These are phyloP conservation scores for Heterobasidion parviporum DNA, from an alignment of 1,284 basidiomycete genomes.

Conservation along the genomic window DNA sequence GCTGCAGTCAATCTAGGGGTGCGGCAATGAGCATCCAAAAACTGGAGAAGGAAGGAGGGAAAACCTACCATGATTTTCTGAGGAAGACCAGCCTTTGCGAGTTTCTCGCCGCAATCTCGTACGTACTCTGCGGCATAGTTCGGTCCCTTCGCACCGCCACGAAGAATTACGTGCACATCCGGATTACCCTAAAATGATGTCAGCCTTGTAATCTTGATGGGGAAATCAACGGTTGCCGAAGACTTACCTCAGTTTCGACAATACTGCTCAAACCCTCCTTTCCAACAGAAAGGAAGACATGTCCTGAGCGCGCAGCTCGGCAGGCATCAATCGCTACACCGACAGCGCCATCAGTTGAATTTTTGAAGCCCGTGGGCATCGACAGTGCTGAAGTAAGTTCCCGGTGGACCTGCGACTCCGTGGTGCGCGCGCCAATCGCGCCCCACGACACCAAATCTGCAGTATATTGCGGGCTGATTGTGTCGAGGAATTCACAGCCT, in stretches of 20 bases:
- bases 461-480: conserved; percentile 89
- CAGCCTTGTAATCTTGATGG: conserved; percentile 1
- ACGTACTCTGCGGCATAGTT: conserved; percentile 81
- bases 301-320: conserved; percentile 76
- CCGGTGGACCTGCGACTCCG: conserved; percentile 95
- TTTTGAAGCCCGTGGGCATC: conserved; percentile 85
- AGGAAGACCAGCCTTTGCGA: conserved; percentile 73
- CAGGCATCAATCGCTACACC: conserved; percentile 89
- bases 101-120: conserved; percentile 66
- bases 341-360: conserved; percentile 70
- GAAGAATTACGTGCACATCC: conserved; percentile 87
- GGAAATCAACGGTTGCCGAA: conserved; percentile 9
- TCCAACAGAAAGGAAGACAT: conserved; percentile 90
- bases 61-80: conserved; percentile 74
- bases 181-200: conserved; percentile 57
- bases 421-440: conserved; percentile 93
- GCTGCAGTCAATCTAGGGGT: conserved; percentile 80
- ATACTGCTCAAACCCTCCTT: conserved; percentile 90
- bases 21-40: neutral
- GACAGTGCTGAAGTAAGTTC: conserved; percentile 80
- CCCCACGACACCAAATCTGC: conserved; percentile 97
- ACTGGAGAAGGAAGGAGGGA: conserved; percentile 2
- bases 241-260: conserved; percentile 75
- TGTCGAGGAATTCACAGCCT: conserved; percentile 87
- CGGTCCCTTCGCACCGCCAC: conserved; percentile 81